Conservation (phyloP, 1,284 basidiomycete species). For the Hypsizygus ulmarius region DNA sequence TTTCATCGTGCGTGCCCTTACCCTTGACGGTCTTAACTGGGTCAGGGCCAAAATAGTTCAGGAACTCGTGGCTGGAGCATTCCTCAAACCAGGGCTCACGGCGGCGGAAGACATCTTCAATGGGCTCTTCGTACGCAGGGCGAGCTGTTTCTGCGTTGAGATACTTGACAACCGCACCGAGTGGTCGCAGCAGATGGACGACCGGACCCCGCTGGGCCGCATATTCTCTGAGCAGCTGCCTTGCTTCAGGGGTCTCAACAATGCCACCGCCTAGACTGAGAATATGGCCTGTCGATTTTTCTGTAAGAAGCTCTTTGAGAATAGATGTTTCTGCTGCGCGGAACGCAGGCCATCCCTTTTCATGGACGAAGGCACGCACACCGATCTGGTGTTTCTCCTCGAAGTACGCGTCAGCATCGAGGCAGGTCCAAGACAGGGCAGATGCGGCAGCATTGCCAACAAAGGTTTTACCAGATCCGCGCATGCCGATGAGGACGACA, state of each 20-base stretch:
- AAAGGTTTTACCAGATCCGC: slow-evolving; percentile 94
- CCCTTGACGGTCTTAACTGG: slow-evolving; percentile 15
- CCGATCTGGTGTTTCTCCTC: slow-evolving; percentile 60
- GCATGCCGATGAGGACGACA: slow-evolving; percentile 92
- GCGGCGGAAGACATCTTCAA: slow-evolving; percentile 80
- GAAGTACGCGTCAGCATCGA: slow-evolving; percentile 89
- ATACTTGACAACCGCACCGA: slow-evolving; percentile 58
- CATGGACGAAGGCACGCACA: slow-evolving; percentile 76
- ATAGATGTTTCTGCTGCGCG: slow-evolving; percentile 38
- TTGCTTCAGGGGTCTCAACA: slow-evolving; percentile 80
- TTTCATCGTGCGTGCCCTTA: slow-evolving; percentile 43
- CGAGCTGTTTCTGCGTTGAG: slow-evolving; percentile 74
- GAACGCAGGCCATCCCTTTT: slow-evolving; percentile 51
- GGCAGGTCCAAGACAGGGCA: slow-evolving; percentile 72
- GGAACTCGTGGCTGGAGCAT: slow-evolving; percentile 83
- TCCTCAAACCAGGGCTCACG: slow-evolving; percentile 88
- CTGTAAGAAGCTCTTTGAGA: slow-evolving; percentile 59
- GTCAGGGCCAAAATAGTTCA: slow-evolving; percentile 64
- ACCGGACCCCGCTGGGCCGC: slow-evolving; percentile 49
- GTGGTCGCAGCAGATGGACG: slow-evolving; percentile 41
- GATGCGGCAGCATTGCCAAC: slow-evolving; percentile 80
- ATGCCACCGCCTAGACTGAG: slow-evolving; percentile 96
- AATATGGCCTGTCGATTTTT: slow-evolving; percentile 63
- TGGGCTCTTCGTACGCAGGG: slow-evolving; percentile 86
- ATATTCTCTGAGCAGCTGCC: slow-evolving; percentile 72